Percentiles rank a stretch among this genome's conserved stretches.
Conservation (phyloP, 2,329 filamentous ascomycete genomes). For the Beauveria caledonica region DNA sequence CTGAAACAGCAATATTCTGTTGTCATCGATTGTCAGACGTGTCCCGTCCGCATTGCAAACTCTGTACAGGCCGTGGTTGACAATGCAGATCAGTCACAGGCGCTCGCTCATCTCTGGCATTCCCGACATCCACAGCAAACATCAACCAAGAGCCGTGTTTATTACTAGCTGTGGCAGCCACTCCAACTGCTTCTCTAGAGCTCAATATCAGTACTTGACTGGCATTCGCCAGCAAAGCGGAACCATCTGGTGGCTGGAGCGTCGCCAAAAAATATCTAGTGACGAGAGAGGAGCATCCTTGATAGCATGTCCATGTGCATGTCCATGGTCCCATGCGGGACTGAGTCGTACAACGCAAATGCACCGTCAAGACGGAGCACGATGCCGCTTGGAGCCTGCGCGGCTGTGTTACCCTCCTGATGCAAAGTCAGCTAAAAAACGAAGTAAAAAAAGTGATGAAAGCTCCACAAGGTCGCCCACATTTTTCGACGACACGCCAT, state of each 20-base stretch:
- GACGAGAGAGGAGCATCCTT: not conserved
- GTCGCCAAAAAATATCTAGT: not conserved
- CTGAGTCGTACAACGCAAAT: not conserved
- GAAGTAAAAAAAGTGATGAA: not conserved
- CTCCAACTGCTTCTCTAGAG: not conserved
- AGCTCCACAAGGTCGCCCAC: slow-evolving; percentile 8
- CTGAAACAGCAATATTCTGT: not conserved
- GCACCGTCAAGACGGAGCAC: not conserved
- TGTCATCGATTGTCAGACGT: not conserved
- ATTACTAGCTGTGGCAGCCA: not conserved
- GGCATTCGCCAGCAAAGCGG: not conserved
- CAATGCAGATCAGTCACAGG: not conserved
- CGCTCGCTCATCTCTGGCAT: not conserved
- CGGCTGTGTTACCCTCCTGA: slow-evolving; percentile 1
- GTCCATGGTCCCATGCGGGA: not conserved
- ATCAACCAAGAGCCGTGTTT: not conserved
- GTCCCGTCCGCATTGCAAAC: not conserved
- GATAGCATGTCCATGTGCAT: not conserved
- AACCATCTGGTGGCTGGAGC: not conserved
- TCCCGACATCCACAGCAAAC: slow-evolving; percentile 4
- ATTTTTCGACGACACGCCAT: slow-evolving; percentile 7
- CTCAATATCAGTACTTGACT: not conserved
- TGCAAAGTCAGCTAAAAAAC: slow-evolving; percentile 2
- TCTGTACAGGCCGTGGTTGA: not conserved
- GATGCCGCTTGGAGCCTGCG: not conserved